Evolutionary conservation across 116 monocot species (phyloP).

Genomic region (Cymodocea nodosa): DNA sequence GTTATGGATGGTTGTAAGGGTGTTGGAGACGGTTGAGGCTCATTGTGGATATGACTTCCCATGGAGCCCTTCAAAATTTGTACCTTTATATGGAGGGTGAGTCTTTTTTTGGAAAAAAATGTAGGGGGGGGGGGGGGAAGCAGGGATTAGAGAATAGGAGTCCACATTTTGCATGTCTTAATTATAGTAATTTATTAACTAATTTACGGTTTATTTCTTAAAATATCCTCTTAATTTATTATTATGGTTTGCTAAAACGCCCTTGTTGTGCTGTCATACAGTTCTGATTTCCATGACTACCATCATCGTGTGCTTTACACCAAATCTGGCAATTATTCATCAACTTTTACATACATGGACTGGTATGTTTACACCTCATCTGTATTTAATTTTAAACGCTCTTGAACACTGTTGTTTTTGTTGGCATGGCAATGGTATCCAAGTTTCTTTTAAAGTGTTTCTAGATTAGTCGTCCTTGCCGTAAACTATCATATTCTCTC

Average conservation of each 20-base stretch:
- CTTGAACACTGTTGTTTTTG: background rate
- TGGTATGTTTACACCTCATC: constrained; percentile 31
- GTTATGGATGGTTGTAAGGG: constrained; percentile 86
- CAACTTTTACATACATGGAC: constrained; percentile 95
- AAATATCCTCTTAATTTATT: background rate
- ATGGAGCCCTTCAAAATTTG: constrained; percentile 90
- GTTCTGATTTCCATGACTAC: constrained; percentile 28
- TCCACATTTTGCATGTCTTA: constrained; percentile 1
- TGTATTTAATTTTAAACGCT: background rate
- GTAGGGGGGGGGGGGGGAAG: too few species aligned
- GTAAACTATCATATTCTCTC: too few species aligned
- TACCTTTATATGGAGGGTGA: constrained; percentile 88
- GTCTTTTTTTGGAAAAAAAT: constrained; percentile 3
- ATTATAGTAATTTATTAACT: too few species aligned
- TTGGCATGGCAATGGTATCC: too few species aligned
- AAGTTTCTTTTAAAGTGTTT: too few species aligned
- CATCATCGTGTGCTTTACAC: constrained; percentile 91
- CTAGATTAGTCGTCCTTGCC: too few species aligned
- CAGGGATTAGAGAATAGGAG: too few species aligned
- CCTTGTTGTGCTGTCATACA: background rate
- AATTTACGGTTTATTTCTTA: background rate
- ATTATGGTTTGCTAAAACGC: background rate
- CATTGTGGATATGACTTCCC: constrained; percentile 91
- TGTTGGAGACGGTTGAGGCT: constrained; percentile 89
- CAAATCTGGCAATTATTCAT: constrained; percentile 90